phyloP scores from a whole-genome alignment of 768 basidiomycete species.

The Pleurotus giganteus region DNA sequence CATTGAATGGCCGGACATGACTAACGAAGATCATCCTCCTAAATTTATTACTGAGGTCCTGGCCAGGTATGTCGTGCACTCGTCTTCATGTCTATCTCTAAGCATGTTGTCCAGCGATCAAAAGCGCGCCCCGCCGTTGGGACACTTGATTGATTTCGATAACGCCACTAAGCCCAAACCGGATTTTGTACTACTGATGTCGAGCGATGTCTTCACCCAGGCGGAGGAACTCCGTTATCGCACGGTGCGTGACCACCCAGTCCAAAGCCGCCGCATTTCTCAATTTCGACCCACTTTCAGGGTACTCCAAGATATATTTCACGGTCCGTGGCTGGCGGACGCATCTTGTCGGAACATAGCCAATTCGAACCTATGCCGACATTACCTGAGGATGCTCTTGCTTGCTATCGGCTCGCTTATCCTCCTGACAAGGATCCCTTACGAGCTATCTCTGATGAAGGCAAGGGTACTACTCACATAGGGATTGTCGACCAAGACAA shows the following conservation, averaged over 20 bases:
- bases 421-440: neutral
- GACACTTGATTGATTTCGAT: neutral
- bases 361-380: neutral
- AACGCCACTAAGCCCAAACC: too few relatives aligned
- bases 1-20: too few relatives aligned
- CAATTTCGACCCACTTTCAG: neutral
- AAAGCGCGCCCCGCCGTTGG: neutral
- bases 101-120: neutral
- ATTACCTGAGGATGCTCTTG: neutral
- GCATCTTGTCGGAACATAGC: neutral
- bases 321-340: conserved; percentile 3
- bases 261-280: neutral
- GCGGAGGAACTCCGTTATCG: neutral
- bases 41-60: conserved; percentile 6
- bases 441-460: neutral
- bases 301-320: conserved; percentile 1
- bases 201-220: neutral
- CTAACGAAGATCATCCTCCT: neutral
- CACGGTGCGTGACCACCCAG: neutral
- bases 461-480: neutral
- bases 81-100: too few relatives aligned
- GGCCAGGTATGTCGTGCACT: neutral
- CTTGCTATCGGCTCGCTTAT: neutral
- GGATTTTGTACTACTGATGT: too few relatives aligned
- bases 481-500: neutral